These are phyloP conservation scores for Linum usitatissimum DNA, from an alignment of 345 rosid genomes.

Conservation along the genomic window DNA sequence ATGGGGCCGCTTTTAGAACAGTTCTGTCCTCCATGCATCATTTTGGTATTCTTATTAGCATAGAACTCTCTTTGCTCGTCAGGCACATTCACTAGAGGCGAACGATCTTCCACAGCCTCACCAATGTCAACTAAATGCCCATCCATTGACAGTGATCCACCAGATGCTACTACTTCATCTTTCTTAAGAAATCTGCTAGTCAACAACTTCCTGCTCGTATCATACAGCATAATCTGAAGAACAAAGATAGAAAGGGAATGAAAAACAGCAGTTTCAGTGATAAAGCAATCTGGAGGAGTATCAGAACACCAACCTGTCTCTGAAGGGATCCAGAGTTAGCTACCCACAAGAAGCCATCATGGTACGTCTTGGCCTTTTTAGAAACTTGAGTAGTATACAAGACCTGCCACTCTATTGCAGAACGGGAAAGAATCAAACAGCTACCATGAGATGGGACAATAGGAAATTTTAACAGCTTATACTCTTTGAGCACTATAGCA, in stretches of 20 bases:
- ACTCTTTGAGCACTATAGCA: not conserved
- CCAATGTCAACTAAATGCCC: slow-evolving; percentile 14
- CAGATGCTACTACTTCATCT: slow-evolving; percentile 8
- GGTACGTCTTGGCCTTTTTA: not conserved
- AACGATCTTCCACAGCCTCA: slow-evolving; percentile 5
- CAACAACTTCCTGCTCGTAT: slow-evolving; percentile 4
- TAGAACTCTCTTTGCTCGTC: not conserved
- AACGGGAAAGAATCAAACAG: not conserved
- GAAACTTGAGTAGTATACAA: not conserved
- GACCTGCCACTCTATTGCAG: not conserved
- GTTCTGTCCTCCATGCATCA: not conserved
- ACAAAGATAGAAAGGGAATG: not conserved
- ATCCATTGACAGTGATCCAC: slow-evolving; percentile 11
- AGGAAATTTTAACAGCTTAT: too few species aligned
- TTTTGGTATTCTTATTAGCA: not conserved
- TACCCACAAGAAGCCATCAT: not conserved
- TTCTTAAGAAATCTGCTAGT: slow-evolving; percentile 14
- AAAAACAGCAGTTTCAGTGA: not conserved
- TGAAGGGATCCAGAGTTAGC: not conserved
- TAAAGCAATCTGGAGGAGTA: not conserved
- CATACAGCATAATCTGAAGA: slow-evolving; percentile 8
- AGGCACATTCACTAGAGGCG: not conserved
- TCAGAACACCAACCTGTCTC: slow-evolving; percentile 1
- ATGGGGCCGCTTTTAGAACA: not conserved
- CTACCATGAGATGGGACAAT: not conserved